These are phyloP conservation scores for Epichloe sp. DNA, from an alignment of 2,329 filamentous ascomycete genomes.

Conservation along the genomic window DNA sequence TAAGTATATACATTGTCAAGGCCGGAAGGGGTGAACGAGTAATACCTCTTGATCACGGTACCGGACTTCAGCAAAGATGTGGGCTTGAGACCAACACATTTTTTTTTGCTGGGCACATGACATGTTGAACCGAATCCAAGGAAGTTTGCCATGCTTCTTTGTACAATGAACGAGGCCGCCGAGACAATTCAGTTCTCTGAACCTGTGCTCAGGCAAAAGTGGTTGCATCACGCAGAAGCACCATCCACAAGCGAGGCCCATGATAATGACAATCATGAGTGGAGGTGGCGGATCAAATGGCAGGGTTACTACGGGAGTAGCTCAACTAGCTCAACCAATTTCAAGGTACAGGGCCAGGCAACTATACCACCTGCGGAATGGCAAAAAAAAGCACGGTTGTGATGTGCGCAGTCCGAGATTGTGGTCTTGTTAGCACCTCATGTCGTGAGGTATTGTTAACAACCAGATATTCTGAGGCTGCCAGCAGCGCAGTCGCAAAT, in stretches of 20 bases:
- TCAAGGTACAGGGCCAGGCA: neutral
- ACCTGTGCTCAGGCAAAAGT: neutral
- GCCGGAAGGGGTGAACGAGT: constrained; percentile 48
- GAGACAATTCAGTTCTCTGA: neutral
- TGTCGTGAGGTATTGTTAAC: neutral
- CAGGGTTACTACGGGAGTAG: neutral
- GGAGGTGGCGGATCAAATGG: constrained; percentile 12
- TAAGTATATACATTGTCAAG: constrained; percentile 35
- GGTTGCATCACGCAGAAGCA: neutral
- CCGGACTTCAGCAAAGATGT: constrained; percentile 33
- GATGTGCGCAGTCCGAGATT: constrained; percentile 4
- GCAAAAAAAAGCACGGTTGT: constrained; percentile 7
- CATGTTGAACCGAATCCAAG: too few species aligned
- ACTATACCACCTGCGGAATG: constrained; percentile 3
- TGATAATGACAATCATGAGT: neutral
- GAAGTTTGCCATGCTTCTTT: too few species aligned
- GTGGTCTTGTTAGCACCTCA: neutral
- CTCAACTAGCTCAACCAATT: neutral
- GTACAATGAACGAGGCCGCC: neutral
- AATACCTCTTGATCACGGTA: constrained; percentile 32
- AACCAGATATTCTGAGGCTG: neutral
- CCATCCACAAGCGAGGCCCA: neutral
- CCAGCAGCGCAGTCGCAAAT: neutral
- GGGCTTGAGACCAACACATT: neutral
- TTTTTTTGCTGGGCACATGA: too few species aligned